Evolutionary conservation across 768 basidiomycete species (phyloP), one percentile per base, ranked within the genome.

Genomic region (Pleurotus platypus): DNA sequence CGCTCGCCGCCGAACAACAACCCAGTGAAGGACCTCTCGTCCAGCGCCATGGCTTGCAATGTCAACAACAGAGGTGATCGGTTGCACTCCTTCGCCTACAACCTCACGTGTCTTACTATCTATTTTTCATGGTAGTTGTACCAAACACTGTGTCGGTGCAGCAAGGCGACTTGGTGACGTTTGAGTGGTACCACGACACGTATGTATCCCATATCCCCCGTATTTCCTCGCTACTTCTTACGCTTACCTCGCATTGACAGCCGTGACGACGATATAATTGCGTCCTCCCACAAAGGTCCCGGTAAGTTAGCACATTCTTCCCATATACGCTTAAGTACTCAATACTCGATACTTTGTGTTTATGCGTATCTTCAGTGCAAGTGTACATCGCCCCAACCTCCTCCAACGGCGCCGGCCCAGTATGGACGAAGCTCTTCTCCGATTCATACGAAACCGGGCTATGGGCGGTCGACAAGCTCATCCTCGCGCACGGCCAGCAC

Each of bases 231-330:
- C n/a, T n/a, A n/a, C n/a, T n/a, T n/a, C n/a, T n/a, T n/a, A n/a
- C n/a, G n/a, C n/a, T n/a, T n/a, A n/a, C n/a, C n/a, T n/a, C n/a
- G n/a, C n/a, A n/a, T n/a, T n/a, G n/a, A 26, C 56, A 73, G 71
- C 48, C 72, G 72, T 37, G 61, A 64, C 49, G 72, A 74, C 54
- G 71, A 74, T 61, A 74, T 74, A 55, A 74, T 74, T 57, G 71
- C 66, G 16, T 45, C 60, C 18, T 72, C 72, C 20, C 72, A 74
- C 57, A 63, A 72, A 37, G 72, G 72, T 8, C 72, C 72, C 27
- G 61, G 69, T 70, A 60, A 15, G n/a, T n/a, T n/a, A n/a, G n/a
- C n/a, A n/a, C n/a, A n/a, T n/a, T n/a, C n/a, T n/a, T n/a, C n/a
- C 18, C 18, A 43, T 22, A 24, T 30, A 40, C 42, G 3, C 40